Evolutionary conservation across 495 filamentous ascomycete species (phyloP).

Genomic region (Echria macrotheca): DNA sequence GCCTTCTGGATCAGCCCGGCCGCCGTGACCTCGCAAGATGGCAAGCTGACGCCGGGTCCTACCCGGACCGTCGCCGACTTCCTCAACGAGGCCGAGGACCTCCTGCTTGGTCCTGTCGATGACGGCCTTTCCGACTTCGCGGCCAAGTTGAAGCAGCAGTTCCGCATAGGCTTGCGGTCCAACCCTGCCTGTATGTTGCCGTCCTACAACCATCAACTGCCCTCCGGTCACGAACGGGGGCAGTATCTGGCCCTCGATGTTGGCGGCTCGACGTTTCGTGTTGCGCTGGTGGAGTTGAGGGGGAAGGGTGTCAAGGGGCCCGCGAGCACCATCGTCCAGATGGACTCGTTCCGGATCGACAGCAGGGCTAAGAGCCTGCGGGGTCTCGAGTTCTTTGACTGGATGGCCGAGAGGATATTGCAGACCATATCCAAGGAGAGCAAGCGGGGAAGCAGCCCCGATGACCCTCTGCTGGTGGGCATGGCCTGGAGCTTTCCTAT

Average conservation of each 20-base stretch:
- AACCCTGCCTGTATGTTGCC: conserved; percentile 52
- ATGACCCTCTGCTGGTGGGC: conserved; percentile 50
- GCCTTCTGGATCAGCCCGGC: conserved; percentile 44
- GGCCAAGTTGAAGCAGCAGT: conserved; percentile 41
- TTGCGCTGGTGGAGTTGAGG: conserved; percentile 68
- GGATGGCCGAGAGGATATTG: conserved; percentile 76
- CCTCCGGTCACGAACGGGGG: conserved; percentile 65
- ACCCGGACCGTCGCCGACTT: conserved; percentile 20
- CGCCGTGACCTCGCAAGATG: conserved; percentile 31
- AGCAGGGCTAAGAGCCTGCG: conserved; percentile 37
- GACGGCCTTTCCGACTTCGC: conserved; percentile 35
- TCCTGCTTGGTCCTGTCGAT: conserved; percentile 34
- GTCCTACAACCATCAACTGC: conserved; percentile 66
- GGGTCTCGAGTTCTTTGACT: conserved; percentile 61
- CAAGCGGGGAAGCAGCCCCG: conserved; percentile 22
- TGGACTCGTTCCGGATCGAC: conserved; percentile 48
- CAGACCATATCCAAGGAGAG: conserved; percentile 39
- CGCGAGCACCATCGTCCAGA: conserved; percentile 39
- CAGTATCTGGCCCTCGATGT: conserved; percentile 55
- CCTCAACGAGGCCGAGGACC: conserved; percentile 30
- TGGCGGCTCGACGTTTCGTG: conserved; percentile 75
- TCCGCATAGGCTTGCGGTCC: conserved; percentile 38
- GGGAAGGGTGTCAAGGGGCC: conserved; percentile 23
- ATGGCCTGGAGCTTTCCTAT: conserved; percentile 88
- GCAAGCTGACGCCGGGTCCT: conserved; percentile 11